Evolutionary conservation across 129 eudicot genomes (phyloP).

Genomic region (sunflower (Helianthus annuus)): HanXRQr2.0-SUNRISE NC_035433.2:87900757-87901256

Average conservation of each 20-base stretch:
- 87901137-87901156: no score
- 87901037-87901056: conserved; percentile 20
- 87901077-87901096: neutral
- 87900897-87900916: neutral
- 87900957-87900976: neutral
- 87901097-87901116: no score
- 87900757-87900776: no score
- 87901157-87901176: no score
- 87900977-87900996: neutral
- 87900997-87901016: neutral
- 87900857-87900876: conserved; percentile 24
- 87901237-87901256: no score
- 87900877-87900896: conserved; percentile 12
- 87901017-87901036: conserved; percentile 20
- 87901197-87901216: no score
- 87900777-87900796: no score
- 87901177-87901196: no score
- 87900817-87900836: no score
- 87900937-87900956: neutral
- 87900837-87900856: neutral
- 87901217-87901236: no score
- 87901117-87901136: no score
- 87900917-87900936: neutral
- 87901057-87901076: conserved; percentile 1
- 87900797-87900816: no score